A percentile compares a stretch with the other conserved stretches of the same genome.
Evolutionary conservation across 1,284 basidiomycete species (phyloP).

Genomic region (Cryptococcus jaspeensis): DNA sequence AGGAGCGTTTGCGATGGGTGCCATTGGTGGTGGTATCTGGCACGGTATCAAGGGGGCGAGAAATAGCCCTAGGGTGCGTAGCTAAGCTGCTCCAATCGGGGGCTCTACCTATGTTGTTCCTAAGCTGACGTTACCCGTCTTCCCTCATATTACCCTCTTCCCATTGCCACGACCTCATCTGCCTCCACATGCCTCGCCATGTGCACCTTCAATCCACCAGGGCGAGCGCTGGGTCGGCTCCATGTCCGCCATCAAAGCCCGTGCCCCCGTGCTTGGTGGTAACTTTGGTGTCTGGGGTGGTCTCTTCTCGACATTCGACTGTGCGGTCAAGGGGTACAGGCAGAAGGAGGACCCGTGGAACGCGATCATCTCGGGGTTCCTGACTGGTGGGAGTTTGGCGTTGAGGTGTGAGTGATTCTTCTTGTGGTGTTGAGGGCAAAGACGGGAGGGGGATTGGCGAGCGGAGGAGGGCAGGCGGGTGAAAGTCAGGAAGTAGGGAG

Average conservation of each 20-base stretch:
- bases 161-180: background rate
- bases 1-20: slow-evolving; percentile 68
- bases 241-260: slow-evolving; percentile 93
- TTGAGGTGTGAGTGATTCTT: slow-evolving; percentile 73
- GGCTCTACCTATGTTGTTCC: background rate
- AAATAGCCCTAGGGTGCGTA: slow-evolving; percentile 85
- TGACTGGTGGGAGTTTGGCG: slow-evolving; percentile 95
- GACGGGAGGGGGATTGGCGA: no score
- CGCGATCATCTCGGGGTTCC: slow-evolving; percentile 95
- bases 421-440: background rate
- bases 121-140: background rate
- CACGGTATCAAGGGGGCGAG: slow-evolving; percentile 98
- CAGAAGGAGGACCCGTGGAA: slow-evolving; percentile 99
- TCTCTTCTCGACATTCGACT: slow-evolving; percentile 96
- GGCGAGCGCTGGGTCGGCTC: slow-evolving; percentile 93
- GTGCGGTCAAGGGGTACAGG: slow-evolving; percentile 92
- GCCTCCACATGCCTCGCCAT: no score
- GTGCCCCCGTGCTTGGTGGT: slow-evolving; percentile 95
- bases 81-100: no score
- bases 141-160: background rate
- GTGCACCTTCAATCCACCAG: slow-evolving; percentile 36
- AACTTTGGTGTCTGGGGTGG: slow-evolving; percentile 99
- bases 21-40: slow-evolving; percentile 77
- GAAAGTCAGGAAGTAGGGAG: background rate
- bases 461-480: background rate